Evolutionary conservation across 352 stramenopile genomes (phyloP).

Genomic region (Phytophthora aleatoria): DNA sequence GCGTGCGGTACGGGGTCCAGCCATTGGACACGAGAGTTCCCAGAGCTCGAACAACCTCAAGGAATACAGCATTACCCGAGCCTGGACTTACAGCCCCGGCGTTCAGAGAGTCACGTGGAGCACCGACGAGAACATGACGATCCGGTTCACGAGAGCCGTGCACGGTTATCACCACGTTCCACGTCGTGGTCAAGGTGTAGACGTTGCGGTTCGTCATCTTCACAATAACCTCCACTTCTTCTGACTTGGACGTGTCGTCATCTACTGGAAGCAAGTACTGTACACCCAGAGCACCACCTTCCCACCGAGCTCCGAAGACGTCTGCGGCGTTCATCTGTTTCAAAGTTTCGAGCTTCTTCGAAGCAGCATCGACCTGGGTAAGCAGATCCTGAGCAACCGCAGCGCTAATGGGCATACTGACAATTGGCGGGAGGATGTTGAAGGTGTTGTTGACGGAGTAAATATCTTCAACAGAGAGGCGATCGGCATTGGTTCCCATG

Average conservation of each 20-base stretch:
- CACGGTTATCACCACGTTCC: conserved; percentile 80
- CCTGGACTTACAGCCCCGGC: conserved; percentile 65
- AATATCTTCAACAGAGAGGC: conserved; percentile 75
- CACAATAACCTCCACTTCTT: conserved; percentile 31
- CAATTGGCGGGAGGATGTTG: conserved; percentile 74
- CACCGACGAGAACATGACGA: conserved; percentile 78
- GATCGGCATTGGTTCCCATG: conserved; percentile 46
- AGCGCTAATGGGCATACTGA: conserved; percentile 76
- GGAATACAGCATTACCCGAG: conserved; percentile 80
- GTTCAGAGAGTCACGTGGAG: conserved; percentile 70
- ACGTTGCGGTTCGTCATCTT: conserved; percentile 71
- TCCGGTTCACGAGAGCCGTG: conserved; percentile 73
- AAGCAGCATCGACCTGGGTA: conserved; percentile 22
- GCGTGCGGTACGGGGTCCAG: conserved; percentile 78
- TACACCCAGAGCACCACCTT: conserved; percentile 31
- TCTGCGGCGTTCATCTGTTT: conserved; percentile 36
- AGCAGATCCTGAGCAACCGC: conserved; percentile 60
- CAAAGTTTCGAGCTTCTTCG: conserved; percentile 16
- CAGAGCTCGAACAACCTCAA: conserved; percentile 68
- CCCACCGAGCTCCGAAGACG: conserved; percentile 50
- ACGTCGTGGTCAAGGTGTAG: conserved; percentile 74
- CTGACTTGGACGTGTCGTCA: conserved; percentile 27
- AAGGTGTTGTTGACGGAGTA: conserved; percentile 86
- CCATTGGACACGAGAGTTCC: conserved; percentile 66
- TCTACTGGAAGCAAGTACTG: conserved; percentile 39